Base-by-base conservation (phyloP, 495 filamentous ascomycete genomes). In the Penicillium arizonense region DNA sequence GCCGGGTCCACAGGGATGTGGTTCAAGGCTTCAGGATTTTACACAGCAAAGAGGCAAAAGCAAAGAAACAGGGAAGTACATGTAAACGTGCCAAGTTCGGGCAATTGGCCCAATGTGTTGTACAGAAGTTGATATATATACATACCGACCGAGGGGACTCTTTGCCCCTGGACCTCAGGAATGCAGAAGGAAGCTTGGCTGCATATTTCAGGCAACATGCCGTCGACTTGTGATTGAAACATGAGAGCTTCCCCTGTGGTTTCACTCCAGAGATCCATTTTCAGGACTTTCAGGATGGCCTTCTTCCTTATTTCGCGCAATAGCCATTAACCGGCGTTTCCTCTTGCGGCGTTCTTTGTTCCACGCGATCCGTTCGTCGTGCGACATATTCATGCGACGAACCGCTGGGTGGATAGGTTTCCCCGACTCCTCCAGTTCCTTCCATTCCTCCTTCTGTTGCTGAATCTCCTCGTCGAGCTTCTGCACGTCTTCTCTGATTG, bases 321-420 rank as follows among this genome's bases (percentile, higher is more conserved):
- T 64, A 16, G 59, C 60, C 28, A 52, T 3, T 28, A 36, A 30
- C n/a, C 62, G 50, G 32, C 65, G 47, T 53, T 58, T 63, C 33
- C 14, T 43, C 53, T 63, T 65, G 12, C 62, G 55, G 4, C 50
- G 47, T 42, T 59, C 53, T 26, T 65, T 68, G 40, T 37, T 55
- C 14, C 37, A 50, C 3, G 38, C 45, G 21, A 57, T 47, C 24
- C 57, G 53, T 32, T 52, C 48, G 20, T 67, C 50, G 16, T 30
- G 33, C 8, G 42, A 44, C 47, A 52, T 35, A 5, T n/a, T 40
- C 51, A 47, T 10, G 5, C 51, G 44, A 40, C 44, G 51, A 38
- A 47, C 51, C 1, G 43, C 51, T 2, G 51, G 51, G 13, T 44
- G 44, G 7, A 54, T 13, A 14, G 44, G 44, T 44, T 47, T 35